A percentile compares a stretch with the other conserved stretches of the same genome.
phyloP scores from a whole-genome alignment of 1,284 basidiomycete species.

The Albatrellus sp. region DNA sequence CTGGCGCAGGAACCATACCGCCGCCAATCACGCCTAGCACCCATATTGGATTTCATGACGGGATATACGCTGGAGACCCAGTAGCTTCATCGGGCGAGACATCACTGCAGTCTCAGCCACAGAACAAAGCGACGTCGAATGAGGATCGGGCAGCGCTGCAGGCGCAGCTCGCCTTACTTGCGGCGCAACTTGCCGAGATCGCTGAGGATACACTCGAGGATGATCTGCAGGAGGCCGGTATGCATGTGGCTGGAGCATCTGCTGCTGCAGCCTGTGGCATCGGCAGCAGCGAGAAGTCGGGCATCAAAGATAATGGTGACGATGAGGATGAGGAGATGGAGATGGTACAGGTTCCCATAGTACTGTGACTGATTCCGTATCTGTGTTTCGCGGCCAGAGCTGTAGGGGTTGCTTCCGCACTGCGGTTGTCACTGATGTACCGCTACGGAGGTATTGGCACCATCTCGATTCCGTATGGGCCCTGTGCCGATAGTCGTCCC shows the following conservation, averaged over 20 bases:
- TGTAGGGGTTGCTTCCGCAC: not conserved
- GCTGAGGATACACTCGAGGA: constrained; percentile 26
- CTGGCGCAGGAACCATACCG: too few species aligned
- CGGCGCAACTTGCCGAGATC: constrained; percentile 50
- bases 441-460: too few species aligned
- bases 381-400: too few species aligned
- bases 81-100: not conserved
- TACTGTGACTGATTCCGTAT: not conserved
- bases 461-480: too few species aligned
- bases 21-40: too few species aligned
- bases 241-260: constrained; percentile 7
- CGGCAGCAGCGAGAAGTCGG: not conserved
- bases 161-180: constrained; percentile 48
- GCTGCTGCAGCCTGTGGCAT: not conserved
- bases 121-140: constrained; percentile 13
- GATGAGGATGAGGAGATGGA: constrained; percentile 23
- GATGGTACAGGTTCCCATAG: constrained; percentile 13
- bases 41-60: too few species aligned
- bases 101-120: constrained; percentile 2
- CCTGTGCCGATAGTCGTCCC: too few species aligned
- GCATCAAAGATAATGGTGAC: constrained; percentile 13
- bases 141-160: constrained; percentile 48
- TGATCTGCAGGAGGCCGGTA: constrained; percentile 14
- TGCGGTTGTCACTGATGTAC: too few species aligned
- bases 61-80: not conserved